Evolutionary conservation across 306 rosid genomes (phyloP), one percentile per base, ranked within the genome.

Genomic region (Lathyrus oleraceus): DNA sequence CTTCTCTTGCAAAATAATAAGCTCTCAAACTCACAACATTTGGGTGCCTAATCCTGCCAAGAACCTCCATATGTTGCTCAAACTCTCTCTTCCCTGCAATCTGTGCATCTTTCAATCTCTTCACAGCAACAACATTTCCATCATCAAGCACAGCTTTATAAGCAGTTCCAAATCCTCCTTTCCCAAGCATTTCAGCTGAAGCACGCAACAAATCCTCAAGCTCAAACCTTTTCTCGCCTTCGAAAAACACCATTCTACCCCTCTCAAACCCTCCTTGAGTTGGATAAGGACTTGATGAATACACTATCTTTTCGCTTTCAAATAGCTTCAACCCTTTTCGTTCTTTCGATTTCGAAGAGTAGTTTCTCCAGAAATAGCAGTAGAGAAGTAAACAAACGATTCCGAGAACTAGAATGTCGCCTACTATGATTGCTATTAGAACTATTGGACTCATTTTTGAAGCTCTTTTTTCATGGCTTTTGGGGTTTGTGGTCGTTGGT

Each of bases 111-210:
- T 88, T 94, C 9, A 94, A 84, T 70, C 98, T 74, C 84, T 94
- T 94, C 78, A 94, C 97, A 5, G 95, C 98, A 49, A 94, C 97
- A 11, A 90, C 97, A 21, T 85, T 84, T 0, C 98, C 98, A 32
- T 94, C 98, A 38, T 94, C 98, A 0, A 94, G 87, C 0, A 90
- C 88, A 21, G 98, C 97, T 72, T 94, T 94, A 72, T 94, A 94
- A 15, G 98, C 96, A 12, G 98, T 94, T 16, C 98, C 98, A n/a
- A 90, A 94, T 67, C 98, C 97, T 0, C 98, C 98, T 77, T 94
- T 94, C 6, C 98, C 98, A 13, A 94, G 69, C 98, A 94, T 94
- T 84, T 94, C 98, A 10, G 98, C 98, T 4, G 98, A 94, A 28
- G 98, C 98, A 5, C 98, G 76, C 1, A 94, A 87, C 87, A 94